A percentile compares a stretch with the other conserved stretches of the same genome.
phyloP scores from a whole-genome alignment of 495 filamentous ascomycete genomes.

The Mytilinidion resinicola region DNA sequence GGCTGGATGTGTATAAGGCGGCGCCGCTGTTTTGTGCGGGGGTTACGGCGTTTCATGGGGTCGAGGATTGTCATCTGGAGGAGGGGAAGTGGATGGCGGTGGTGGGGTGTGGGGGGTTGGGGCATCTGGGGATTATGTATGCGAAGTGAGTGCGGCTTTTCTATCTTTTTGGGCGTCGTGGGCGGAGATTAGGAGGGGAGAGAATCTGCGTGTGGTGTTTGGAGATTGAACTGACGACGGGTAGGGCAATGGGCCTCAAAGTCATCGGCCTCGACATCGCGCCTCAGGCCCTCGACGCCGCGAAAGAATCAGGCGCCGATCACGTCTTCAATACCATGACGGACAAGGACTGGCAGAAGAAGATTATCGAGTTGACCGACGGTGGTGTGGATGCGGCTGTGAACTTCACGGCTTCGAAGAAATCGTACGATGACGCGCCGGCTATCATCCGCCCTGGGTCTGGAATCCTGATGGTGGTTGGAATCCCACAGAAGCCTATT shows the following conservation, averaged over 20 bases:
- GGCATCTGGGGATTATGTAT: conserved; percentile 31
- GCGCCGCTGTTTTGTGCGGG: conserved; percentile 35
- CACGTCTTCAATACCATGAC: conserved; percentile 29
- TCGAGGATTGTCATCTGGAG: conserved; percentile 23
- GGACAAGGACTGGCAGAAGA: conserved; percentile 26
- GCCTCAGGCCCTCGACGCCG: conserved; percentile 23
- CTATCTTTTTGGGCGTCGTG: not conserved
- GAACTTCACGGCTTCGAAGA: conserved; percentile 30
- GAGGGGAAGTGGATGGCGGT: conserved; percentile 29
- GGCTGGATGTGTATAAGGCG: conserved; percentile 26
- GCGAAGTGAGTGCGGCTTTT: conserved; percentile 19
- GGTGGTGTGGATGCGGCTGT: conserved; percentile 30
- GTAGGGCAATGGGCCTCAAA: conserved; percentile 27
- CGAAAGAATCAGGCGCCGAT: conserved; percentile 28
- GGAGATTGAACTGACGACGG: not conserved
- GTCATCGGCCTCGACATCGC: conserved; percentile 34
- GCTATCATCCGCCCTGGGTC: conserved; percentile 23
- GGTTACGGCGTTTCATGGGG: conserved; percentile 28
- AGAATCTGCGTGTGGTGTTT: not conserved
- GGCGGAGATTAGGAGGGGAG: not conserved
- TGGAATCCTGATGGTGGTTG: conserved; percentile 30
- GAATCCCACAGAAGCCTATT: conserved; percentile 27
- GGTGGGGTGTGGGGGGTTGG: conserved; percentile 31
- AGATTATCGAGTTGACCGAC: conserved; percentile 26
- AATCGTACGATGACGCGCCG: conserved; percentile 30